These are phyloP conservation scores for Cyclotella choctawhatcheeana DNA, from an alignment of 108 stramenopile genomes.

Conservation along the genomic window DNA sequence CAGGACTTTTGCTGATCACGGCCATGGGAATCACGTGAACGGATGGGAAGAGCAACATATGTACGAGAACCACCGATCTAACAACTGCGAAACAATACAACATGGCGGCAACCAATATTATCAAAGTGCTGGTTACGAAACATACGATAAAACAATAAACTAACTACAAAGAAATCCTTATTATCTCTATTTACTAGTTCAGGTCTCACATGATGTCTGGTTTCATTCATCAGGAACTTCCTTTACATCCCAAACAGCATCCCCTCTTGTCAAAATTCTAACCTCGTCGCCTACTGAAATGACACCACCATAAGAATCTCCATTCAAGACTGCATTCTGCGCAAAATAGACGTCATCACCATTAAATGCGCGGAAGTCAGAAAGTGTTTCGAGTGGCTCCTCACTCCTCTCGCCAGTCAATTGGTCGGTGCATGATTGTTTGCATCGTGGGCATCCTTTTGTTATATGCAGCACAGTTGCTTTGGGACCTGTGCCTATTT, in stretches of 20 bases:
- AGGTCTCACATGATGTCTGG: too few species aligned
- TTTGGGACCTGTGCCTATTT: constrained; percentile 59
- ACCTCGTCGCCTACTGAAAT: constrained; percentile 55
- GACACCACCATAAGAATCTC: constrained; percentile 17
- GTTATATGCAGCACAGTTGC: constrained; percentile 66
- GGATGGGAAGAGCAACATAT: constrained; percentile 4
- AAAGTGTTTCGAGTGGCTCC: constrained; percentile 75
- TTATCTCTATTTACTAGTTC: too few species aligned
- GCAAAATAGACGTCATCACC: constrained; percentile 80
- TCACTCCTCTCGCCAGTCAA: constrained; percentile 61
- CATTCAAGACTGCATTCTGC: constrained; percentile 71
- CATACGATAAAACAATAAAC: too few species aligned
- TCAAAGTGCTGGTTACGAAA: not conserved
- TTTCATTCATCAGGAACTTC: constrained; percentile 36
- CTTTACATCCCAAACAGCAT: constrained; percentile 55
- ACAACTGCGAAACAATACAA: not conserved
- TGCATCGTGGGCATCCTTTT: constrained; percentile 88
- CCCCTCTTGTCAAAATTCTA: constrained; percentile 47
- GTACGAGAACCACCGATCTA: not conserved
- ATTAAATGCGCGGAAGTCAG: constrained; percentile 69
- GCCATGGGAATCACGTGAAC: constrained; percentile 9
- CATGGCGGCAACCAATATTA: not conserved
- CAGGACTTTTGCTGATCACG: constrained; percentile 6
- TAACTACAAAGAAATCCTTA: too few species aligned
- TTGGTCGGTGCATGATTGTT: constrained; percentile 88